phyloP scores from a whole-genome alignment of 495 filamentous ascomycete species.

The Penicillium taxi region DNA sequence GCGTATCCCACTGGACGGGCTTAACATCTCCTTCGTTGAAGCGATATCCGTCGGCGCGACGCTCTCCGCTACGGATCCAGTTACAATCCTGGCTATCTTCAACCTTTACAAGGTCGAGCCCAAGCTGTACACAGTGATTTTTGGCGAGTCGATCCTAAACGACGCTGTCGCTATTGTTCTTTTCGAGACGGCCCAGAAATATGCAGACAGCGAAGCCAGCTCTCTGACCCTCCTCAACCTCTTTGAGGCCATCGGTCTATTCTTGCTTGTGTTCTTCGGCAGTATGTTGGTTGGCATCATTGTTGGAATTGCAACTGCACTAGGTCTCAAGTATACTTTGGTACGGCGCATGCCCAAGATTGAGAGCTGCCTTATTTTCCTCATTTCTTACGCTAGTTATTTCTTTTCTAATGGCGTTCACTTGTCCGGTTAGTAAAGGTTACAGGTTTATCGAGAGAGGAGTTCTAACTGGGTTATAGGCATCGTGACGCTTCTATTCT shows the following conservation, averaged over 20 bases:
- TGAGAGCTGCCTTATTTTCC: conserved; percentile 86
- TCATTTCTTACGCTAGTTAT: conserved; percentile 93
- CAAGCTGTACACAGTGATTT: conserved; percentile 95
- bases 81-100: conserved; percentile 97
- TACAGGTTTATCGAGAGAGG: too few relatives aligned
- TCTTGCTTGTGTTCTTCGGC: conserved; percentile 92
- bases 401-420: conserved; percentile 92
- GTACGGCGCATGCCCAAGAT: conserved; percentile 90
- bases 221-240: conserved; percentile 64
- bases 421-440: conserved; percentile 89
- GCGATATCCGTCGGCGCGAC: conserved; percentile 94
- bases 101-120: conserved; percentile 98
- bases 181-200: conserved; percentile 93
- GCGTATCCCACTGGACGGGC: conserved; percentile 70
- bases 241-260: conserved; percentile 86
- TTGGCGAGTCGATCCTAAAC: conserved; percentile 95
- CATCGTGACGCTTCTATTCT: conserved; percentile 94
- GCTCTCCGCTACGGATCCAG: conserved; percentile 90
- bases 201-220: conserved; percentile 54
- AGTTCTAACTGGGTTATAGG: conserved; percentile 43
- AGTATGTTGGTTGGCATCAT: conserved; percentile 81
- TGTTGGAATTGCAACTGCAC: conserved; percentile 77
- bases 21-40: conserved; percentile 84
- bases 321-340: conserved; percentile 87
- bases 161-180: conserved; percentile 97